These are phyloP conservation scores for Coelastrella sp. DNA, from an alignment of 139 green algal genomes.

Conservation along the genomic window DNA sequence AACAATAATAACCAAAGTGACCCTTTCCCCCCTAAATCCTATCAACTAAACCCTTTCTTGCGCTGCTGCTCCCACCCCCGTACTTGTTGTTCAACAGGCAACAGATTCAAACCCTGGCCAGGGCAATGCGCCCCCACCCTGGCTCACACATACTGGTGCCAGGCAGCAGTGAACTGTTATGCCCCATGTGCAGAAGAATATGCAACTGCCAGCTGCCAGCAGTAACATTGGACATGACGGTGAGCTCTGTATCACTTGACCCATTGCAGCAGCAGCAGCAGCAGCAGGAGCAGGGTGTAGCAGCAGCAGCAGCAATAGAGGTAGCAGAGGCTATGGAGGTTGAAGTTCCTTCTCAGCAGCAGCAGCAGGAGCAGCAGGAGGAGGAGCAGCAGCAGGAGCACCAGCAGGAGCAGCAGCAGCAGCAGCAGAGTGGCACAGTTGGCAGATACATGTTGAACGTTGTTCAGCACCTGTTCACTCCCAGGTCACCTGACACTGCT, in stretches of 20 bases:
- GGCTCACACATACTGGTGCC: background rate
- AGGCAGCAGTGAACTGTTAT: conserved; percentile 28
- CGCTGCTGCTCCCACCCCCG: background rate
- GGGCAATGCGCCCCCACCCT: background rate
- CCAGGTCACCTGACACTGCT: background rate
- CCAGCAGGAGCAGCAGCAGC: conserved; percentile 7
- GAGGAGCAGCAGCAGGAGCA: background rate
- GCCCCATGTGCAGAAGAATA: conserved; percentile 14
- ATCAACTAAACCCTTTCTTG: too few relatives aligned
- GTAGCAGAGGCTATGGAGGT: background rate
- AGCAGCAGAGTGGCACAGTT: background rate
- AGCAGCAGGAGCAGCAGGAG: background rate
- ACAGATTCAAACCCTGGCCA: background rate
- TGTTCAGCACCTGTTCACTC: conserved; percentile 7
- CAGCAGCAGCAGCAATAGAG: background rate
- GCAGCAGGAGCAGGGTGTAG: background rate
- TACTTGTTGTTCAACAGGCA: background rate
- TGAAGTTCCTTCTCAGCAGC: background rate
- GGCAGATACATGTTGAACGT: conserved; percentile 15
- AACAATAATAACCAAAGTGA: too few relatives aligned
- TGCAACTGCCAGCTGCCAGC: conserved; percentile 32
- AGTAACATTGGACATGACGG: background rate
- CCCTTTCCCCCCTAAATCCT: too few relatives aligned
- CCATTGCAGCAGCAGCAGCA: conserved; percentile 1
- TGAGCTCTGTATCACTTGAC: background rate